phyloP scores from a whole-genome alignment of 1,284 basidiomycete species.

The Irpex sp. region DNA sequence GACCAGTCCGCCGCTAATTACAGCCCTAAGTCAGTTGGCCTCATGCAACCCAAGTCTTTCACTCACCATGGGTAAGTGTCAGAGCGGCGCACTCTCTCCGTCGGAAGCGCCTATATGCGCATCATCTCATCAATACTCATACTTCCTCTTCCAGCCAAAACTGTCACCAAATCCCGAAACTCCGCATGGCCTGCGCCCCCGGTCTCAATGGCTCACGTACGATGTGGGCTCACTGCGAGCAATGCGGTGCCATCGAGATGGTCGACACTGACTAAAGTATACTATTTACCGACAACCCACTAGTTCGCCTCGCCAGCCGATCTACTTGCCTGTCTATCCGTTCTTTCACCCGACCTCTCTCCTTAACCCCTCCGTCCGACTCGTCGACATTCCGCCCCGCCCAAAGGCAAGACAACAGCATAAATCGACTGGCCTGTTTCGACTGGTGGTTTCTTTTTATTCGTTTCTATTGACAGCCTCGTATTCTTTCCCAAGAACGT shows the following conservation, averaged over 20 bases:
- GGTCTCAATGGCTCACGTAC: constrained; percentile 39
- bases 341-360: not conserved
- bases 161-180: constrained; percentile 73
- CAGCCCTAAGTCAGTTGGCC: constrained; percentile 44
- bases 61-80: constrained; percentile 70
- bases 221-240: constrained; percentile 85
- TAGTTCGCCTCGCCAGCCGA: not conserved
- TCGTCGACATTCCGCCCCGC: not conserved
- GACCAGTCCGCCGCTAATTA: constrained; percentile 30
- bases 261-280: constrained; percentile 60
- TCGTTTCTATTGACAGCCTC: not conserved
- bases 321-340: not conserved
- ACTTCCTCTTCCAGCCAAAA: constrained; percentile 39
- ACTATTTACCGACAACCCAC: not conserved
- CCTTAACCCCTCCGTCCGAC: not conserved
- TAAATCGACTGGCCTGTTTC: not conserved
- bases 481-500: not conserved
- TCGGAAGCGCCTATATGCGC: constrained; percentile 1
- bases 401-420: not conserved
- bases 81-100: not conserved
- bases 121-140: constrained; percentile 17
- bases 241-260: constrained; percentile 85
- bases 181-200: constrained; percentile 35
- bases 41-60: constrained; percentile 66
- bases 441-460: not conserved